phyloP scores from a whole-genome alignment of 768 basidiomycete species.

The Lactarius quietus region DNA sequence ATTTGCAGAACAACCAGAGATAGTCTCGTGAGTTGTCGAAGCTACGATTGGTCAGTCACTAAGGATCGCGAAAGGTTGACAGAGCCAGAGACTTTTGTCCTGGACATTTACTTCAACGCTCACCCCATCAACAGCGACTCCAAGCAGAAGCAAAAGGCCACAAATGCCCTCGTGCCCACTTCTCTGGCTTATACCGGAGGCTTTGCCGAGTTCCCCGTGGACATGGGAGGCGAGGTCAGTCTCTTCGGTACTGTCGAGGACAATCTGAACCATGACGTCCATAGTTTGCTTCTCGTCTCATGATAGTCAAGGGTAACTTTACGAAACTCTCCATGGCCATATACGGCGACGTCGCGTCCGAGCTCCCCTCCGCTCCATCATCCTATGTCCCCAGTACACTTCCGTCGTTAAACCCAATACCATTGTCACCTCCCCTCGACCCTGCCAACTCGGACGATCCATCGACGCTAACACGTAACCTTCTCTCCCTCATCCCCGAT shows the following conservation, averaged over 20 bases:
- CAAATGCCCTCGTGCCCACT: constrained; percentile 72
- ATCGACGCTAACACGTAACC: constrained; percentile 53
- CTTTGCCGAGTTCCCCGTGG: constrained; percentile 58
- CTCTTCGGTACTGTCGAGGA: not conserved
- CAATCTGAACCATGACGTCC: constrained; percentile 12
- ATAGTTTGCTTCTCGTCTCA: constrained; percentile 70
- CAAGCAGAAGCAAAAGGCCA: constrained; percentile 58
- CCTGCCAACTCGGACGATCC: constrained; percentile 60
- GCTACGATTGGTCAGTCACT: too few species aligned
- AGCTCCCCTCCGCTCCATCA: constrained; percentile 36
- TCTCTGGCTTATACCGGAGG: constrained; percentile 69
- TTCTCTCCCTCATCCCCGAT: constrained; percentile 59
- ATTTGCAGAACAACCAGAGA: constrained; percentile 55
- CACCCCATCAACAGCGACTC: constrained; percentile 44
- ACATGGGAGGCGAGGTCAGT: constrained; percentile 67
- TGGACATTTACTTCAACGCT: constrained; percentile 75
- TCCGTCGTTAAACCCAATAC: constrained; percentile 34
- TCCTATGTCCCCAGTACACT: constrained; percentile 44
- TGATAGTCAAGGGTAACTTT: constrained; percentile 79
- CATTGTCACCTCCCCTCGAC: constrained; percentile 53
- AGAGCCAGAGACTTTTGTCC: constrained; percentile 67
- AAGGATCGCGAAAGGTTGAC: constrained; percentile 49
- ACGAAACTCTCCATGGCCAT: constrained; percentile 59
- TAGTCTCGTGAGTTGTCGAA: constrained; percentile 53
- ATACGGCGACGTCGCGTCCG: constrained; percentile 52